Base-by-base conservation (phyloP, 1,139 yeast genomes). In the Chernovozyma aurita region DNA sequence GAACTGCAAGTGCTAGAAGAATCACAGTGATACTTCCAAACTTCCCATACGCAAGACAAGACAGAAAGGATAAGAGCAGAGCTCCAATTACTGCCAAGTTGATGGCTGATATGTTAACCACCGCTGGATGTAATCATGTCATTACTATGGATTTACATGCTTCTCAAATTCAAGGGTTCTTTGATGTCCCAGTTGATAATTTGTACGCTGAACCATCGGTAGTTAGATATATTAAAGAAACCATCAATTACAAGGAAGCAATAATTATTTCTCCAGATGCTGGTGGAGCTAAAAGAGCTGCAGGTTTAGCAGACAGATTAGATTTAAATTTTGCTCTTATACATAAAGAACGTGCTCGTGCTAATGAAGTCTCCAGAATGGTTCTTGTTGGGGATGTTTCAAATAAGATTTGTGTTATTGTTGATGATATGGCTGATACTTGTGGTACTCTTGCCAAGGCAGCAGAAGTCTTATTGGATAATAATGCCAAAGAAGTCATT, bases 341-440 rank as follows among this genome's bases (percentile, higher is more conserved):
- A 47, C 94, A 84, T 57, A 84, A 84, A 54, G 94, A 84, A 61
- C 69, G 92, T 59, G 86, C 85, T 33, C 76, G 80, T 56, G 88
- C 92, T 28, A 82, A 81, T 51, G 88, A 83, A 60, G 85, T 82
- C 14, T 75, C 84, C 22, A 69, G 78, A 52, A 82, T 83, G 90
- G 87, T 76, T 15, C 61, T 76, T 37, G 94, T 84, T 30, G 94
- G 94, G 47, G 92, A 84, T 59, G 94, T 84, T 24, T 61, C 73
- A 2, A 75, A 77, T 36, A 82, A 82, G 50, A 72, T 80, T 3
- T 83, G 92, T 62, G 66, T 84, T 21, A 63, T 84, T 46, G 78
- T 84, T 28, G 94, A 84, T 54, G 94, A 84, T 54, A 83, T 84
- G 85, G 90, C 90, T 18, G 92, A 84, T 52, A 84, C 92, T 4